Base-by-base conservation (phyloP, 768 basidiomycete species). In the Lactarius trivialis region DNA sequence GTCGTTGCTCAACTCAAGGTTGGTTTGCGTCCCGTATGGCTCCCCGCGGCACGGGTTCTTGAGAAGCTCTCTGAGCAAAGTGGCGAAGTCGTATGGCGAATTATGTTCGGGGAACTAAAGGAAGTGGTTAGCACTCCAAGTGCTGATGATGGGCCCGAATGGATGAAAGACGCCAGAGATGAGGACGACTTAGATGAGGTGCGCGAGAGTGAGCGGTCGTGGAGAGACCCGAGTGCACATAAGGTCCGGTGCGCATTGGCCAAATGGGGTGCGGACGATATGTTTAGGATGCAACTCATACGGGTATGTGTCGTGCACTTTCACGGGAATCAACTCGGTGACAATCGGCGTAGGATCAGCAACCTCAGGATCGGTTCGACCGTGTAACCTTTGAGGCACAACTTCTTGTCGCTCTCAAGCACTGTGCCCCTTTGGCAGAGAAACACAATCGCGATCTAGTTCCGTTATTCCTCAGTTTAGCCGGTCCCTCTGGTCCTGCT, bases 11-110 rank as follows among this genome's bases (percentile, higher is more conserved):
- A 97, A 71, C 78, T 98, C 56, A 98, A 98, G 76, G 89, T 98
- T 63, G 96, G 94, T 71, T 76, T 98, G 50, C 82, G 91, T 32
- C 97, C 97, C 0, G 70, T 97, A 17, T 99, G 95, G 89, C 82
- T 85, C 4, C 88, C 94, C 19, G 84, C 93, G 4, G 81, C 85
- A 14, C 80, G 81, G 12, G 86, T 89, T 0, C 73, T 97, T 6
- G 78, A 82, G 0, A 70, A 73, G 2, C 64, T 84, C 15, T 78
- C 82, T 0, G 72, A 73, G 33, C 75, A 81, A n/a, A 87, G 85
- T 63, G 85, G 83, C 0, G 85, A 91, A 65, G 65, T 81, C 1
- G 82, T 91, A 2, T 97, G 95, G 95, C 65, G 69, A 7, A 69
- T 86, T 17, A 62, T 93, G 15, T 91, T 90, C 68, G 75, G 73